Evolutionary conservation across 768 basidiomycete genomes (phyloP), one percentile per base, ranked within the genome.

Genomic region (Pulveroboletus frians): DNA sequence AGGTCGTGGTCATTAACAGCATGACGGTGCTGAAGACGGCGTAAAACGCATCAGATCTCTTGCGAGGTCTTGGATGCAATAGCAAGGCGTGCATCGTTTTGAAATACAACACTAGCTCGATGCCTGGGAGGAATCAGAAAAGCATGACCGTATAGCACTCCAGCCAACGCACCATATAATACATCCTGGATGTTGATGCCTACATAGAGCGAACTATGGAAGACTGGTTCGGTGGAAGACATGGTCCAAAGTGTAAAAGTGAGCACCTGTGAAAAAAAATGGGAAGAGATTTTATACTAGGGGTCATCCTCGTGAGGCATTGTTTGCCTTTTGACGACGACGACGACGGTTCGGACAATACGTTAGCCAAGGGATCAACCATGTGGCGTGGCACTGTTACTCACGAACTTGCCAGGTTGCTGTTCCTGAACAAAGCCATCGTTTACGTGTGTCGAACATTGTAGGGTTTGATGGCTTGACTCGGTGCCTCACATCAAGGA

Each of bases 1-100:
- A 70, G 11, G 69, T 44, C 4, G 72, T 69, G 58, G 62, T 62
- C 31, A 72, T 49, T n/a, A 65, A 10, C 8, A 71, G 39, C 54
- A 69, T 53, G 23, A 50, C 46, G 9, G 21, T 65, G 46, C 63
- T 66, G 41, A 65, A 67, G 23, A 46, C 9, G 15, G 49, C 56
- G 8, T 62, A 63, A n/a, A 68, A 58, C 9, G 43, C 20, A 39
- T 62, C 55, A 0, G 44, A 47, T 26, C n/a, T 50, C 23, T 44
- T 43, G 1, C 43, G 48, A 9, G 26, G 50, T 15, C 29, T 14
- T 13, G 38, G 39, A 0, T 39, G 17, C 17, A 14, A 51, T 38
- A 67, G 21, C 44, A 62, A 20, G 39, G 41, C 45, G 5, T 46
- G 52, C 53, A 66, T 59, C 40, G 61, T 59, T 43, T 46, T 58